phyloP scores from a whole-genome alignment of 306 rosid species.

The Luffa acutangula region DNA sequence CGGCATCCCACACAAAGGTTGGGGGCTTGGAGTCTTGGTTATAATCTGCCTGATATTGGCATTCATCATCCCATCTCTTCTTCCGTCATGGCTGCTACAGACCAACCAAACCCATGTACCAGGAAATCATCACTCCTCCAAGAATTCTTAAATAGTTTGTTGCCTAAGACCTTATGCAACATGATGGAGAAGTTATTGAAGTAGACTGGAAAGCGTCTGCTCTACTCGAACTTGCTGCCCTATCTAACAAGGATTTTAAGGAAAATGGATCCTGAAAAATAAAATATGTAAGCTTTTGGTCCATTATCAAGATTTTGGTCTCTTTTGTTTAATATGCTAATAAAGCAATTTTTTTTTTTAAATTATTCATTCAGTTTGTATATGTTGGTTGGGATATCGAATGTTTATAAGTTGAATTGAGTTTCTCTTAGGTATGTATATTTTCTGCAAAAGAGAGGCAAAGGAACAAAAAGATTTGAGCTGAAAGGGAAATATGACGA shows the following conservation, averaged over 20 bases:
- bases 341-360: neutral
- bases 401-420: neutral
- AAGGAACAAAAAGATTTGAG: neutral
- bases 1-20: conserved; percentile 71
- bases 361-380: neutral
- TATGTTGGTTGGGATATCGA: neutral
- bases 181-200: neutral
- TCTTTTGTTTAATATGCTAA: neutral
- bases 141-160: conserved; percentile 29
- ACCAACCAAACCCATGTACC: conserved; percentile 17
- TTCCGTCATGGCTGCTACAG: conserved; percentile 45
- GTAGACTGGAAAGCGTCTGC: neutral
- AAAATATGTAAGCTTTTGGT: neutral
- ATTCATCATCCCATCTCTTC: conserved; percentile 41
- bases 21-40: conserved; percentile 67
- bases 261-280: neutral
- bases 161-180: neutral
- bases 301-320: neutral
- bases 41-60: conserved; percentile 52
- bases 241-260: neutral
- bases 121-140: conserved; percentile 22
- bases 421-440: neutral
- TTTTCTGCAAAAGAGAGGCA: neutral
- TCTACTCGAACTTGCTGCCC: neutral
- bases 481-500: neutral